Conservation (phyloP, 768 basidiomycete genomes). For the Amanita rubescens region DNA sequence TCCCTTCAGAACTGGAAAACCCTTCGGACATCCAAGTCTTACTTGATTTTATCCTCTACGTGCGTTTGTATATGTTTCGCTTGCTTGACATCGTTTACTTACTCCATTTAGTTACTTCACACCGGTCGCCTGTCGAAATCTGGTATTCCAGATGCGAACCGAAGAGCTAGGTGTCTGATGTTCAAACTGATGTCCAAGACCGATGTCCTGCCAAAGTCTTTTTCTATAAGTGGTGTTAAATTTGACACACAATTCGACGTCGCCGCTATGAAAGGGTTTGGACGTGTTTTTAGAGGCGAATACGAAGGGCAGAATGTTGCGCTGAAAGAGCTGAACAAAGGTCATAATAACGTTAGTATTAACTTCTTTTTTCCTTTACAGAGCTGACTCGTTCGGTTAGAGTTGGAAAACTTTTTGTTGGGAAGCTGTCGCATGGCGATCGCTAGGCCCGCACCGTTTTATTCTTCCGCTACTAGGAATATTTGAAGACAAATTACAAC, state of each 20-base stretch:
- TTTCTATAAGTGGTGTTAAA: background rate
- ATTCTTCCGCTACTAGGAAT: background rate
- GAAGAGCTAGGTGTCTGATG: background rate
- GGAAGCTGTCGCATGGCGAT: background rate
- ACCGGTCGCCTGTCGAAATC: background rate
- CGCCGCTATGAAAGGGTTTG: background rate
- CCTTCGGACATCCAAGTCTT: background rate
- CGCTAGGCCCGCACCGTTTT: background rate
- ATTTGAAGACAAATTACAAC: background rate
- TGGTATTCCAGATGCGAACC: background rate
- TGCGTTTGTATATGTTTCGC: background rate
- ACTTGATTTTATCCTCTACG: background rate
- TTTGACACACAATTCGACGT: background rate
- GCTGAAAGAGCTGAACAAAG: background rate
- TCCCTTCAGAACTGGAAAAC: background rate
- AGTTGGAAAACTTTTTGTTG: background rate
- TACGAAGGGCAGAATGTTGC: background rate
- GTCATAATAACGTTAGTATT: background rate
- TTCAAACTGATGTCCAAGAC: background rate
- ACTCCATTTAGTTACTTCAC: background rate
- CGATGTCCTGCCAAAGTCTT: background rate
- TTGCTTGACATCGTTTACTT: too few species aligned
- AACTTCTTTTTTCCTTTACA: background rate
- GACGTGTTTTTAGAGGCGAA: background rate
- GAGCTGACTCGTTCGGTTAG: background rate